Evolutionary conservation across 768 basidiomycete genomes (phyloP).

Genomic region (Calocybe gangraenosa): DNA sequence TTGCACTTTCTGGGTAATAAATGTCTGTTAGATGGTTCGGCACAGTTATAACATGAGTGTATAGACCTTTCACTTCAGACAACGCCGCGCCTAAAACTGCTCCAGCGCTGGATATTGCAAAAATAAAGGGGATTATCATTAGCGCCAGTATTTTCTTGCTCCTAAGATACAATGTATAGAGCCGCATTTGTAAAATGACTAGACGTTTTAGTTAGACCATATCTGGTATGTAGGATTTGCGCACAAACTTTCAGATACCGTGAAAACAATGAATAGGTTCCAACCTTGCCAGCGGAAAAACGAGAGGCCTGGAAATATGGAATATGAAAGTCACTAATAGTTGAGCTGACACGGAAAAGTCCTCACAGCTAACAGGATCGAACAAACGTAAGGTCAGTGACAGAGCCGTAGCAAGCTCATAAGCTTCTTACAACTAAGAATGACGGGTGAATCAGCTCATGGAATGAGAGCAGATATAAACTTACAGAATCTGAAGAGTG

Average conservation of each 20-base stretch:
- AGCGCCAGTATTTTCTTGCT: slow-evolving; percentile 45
- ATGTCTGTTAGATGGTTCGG: neutral
- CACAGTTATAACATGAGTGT: neutral
- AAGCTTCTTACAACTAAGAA: slow-evolving; percentile 26
- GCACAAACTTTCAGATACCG: slow-evolving; percentile 47
- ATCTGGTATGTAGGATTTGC: too few species aligned
- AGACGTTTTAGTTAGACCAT: neutral
- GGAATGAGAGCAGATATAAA: too few species aligned
- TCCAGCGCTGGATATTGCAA: slow-evolving; percentile 33
- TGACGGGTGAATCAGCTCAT: neutral
- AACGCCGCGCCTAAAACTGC: slow-evolving; percentile 45
- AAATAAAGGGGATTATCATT: slow-evolving; percentile 39
- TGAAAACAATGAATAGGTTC: slow-evolving; percentile 49
- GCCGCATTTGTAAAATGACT: slow-evolving; percentile 59
- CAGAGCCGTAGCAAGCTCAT: neutral
- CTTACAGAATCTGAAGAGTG: slow-evolving; percentile 29
- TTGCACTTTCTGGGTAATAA: slow-evolving; percentile 12
- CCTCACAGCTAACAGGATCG: slow-evolving; percentile 13
- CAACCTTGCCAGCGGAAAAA: slow-evolving; percentile 62
- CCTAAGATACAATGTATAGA: slow-evolving; percentile 56
- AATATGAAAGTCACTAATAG: neutral
- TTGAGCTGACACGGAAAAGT: neutral
- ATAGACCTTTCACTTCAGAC: slow-evolving; percentile 32
- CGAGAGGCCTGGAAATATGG: slow-evolving; percentile 26
- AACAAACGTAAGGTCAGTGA: slow-evolving; percentile 2